Conservation (phyloP, 139 green algal genomes). For the Picochlorum sp. region DNA sequence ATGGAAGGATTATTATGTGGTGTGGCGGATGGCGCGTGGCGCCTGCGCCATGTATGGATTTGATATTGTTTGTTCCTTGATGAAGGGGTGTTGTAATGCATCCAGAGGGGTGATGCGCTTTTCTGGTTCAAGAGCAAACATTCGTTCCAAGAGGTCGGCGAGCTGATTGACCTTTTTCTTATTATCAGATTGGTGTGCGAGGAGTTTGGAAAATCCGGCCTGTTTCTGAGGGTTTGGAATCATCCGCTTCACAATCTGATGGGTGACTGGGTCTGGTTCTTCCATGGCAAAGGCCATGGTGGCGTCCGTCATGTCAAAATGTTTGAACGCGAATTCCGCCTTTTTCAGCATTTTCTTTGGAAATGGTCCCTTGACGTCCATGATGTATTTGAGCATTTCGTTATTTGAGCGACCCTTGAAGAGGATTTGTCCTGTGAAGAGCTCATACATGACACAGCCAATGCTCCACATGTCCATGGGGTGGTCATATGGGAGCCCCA, state of each 20-base stretch:
- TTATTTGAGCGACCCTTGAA: slow-evolving; percentile 96
- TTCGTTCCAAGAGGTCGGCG: slow-evolving; percentile 86
- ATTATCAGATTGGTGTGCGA: slow-evolving; percentile 34
- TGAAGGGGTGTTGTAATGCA: slow-evolving; percentile 87
- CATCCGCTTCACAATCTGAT: slow-evolving; percentile 58
- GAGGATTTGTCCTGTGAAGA: slow-evolving; percentile 92
- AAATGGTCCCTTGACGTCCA: slow-evolving; percentile 93
- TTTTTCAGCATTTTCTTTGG: slow-evolving; percentile 89
- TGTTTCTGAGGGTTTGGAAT: slow-evolving; percentile 63
- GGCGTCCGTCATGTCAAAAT: slow-evolving; percentile 72
- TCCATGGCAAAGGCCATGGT: slow-evolving; percentile 60
- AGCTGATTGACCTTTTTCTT: slow-evolving; percentile 45
- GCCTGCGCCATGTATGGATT: background rate
- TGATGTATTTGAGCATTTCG: slow-evolving; percentile 95
- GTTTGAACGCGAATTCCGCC: slow-evolving; percentile 52
- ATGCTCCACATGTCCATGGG: slow-evolving; percentile 95
- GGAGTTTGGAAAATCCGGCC: slow-evolving; percentile 50
- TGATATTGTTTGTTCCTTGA: slow-evolving; percentile 34
- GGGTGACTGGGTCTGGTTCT: slow-evolving; percentile 73
- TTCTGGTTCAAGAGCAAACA: slow-evolving; percentile 91
- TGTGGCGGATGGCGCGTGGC: background rate
- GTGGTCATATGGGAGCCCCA: slow-evolving; percentile 86
- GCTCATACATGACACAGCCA: slow-evolving; percentile 93
- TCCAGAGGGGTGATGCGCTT: slow-evolving; percentile 78
- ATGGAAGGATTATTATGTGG: background rate